Conservation (phyloP, 441 rosid species). For the Aquilaria agallochum region DNA sequence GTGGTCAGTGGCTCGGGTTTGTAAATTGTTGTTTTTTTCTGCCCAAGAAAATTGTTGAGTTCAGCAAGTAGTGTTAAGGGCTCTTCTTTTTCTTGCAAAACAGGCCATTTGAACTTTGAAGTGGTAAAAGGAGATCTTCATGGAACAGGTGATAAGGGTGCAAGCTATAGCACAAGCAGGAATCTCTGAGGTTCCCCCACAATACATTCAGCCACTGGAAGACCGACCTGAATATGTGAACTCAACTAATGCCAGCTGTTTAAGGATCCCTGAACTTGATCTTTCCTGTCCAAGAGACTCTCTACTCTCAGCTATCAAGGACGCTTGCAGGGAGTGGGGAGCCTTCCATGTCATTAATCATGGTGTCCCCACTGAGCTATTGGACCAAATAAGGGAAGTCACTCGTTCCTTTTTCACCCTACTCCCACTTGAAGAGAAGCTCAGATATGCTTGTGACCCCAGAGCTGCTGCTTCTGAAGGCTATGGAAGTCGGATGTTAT, state of each 20-base stretch:
- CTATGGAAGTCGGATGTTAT: slow-evolving; percentile 79
- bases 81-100: too few relatives aligned
- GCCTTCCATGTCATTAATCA: slow-evolving; percentile 83
- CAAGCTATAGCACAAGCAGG: slow-evolving; percentile 45
- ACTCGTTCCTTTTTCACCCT: slow-evolving; percentile 61
- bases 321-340: slow-evolving; percentile 79
- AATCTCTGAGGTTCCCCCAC: slow-evolving; percentile 54
- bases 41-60: too few relatives aligned
- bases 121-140: background rate
- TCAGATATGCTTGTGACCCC: slow-evolving; percentile 63
- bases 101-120: too few relatives aligned
- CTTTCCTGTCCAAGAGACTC: slow-evolving; percentile 24
- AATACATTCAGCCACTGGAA: slow-evolving; percentile 64
- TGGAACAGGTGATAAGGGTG: slow-evolving; percentile 39
- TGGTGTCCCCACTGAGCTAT: slow-evolving; percentile 50
- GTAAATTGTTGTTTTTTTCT: too few relatives aligned
- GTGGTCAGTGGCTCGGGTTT: too few relatives aligned
- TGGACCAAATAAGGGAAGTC: slow-evolving; percentile 38
- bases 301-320: slow-evolving; percentile 33
- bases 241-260: background rate
- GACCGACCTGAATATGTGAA: slow-evolving; percentile 33
- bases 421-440: slow-evolving; percentile 54
- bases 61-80: too few relatives aligned
- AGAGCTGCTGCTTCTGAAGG: slow-evolving; percentile 75
- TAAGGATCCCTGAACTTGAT: slow-evolving; percentile 45